A percentile compares a stretch with the other conserved stretches of the same genome.
Evolutionary conservation across 345 rosid species (phyloP).

Genomic region (Lepidium sativum): DNA sequence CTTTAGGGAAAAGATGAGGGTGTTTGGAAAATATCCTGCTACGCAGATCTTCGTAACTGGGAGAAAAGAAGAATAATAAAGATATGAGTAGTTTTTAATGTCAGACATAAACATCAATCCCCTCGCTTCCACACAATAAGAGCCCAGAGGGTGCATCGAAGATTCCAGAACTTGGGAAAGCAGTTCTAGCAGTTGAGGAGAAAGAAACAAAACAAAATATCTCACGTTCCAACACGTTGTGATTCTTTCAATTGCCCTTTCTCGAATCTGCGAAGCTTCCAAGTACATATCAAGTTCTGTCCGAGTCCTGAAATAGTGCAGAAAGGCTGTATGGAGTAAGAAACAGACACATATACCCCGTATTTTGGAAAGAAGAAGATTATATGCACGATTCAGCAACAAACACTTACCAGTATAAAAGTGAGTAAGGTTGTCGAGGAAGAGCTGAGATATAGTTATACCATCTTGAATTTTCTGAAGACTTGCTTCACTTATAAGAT

Average conservation of each 20-base stretch:
- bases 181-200: constrained; percentile 1
- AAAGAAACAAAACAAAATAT: not conserved
- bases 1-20: constrained; percentile 80
- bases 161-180: not conserved
- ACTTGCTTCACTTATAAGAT: constrained; percentile 91
- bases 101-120: not conserved
- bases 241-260: constrained; percentile 87
- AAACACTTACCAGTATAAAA: constrained; percentile 58
- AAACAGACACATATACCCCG: constrained; percentile 47
- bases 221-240: constrained; percentile 91
- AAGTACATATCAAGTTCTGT: constrained; percentile 83
- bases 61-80: not conserved
- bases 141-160: not conserved
- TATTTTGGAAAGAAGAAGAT: constrained; percentile 4
- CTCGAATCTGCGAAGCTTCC: constrained; percentile 93
- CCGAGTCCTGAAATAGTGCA: constrained; percentile 74
- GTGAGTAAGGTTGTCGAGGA: constrained; percentile 89
- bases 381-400: not conserved
- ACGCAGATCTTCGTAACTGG: constrained; percentile 72
- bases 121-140: constrained; percentile 4
- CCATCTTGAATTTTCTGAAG: constrained; percentile 73
- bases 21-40: constrained; percentile 80
- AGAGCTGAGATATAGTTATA: constrained; percentile 77
- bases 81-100: not conserved
- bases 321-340: constrained; percentile 37